Base-by-base conservation (phyloP, 352 stramenopile species). In the Stramenopiles sp. region DNA sequence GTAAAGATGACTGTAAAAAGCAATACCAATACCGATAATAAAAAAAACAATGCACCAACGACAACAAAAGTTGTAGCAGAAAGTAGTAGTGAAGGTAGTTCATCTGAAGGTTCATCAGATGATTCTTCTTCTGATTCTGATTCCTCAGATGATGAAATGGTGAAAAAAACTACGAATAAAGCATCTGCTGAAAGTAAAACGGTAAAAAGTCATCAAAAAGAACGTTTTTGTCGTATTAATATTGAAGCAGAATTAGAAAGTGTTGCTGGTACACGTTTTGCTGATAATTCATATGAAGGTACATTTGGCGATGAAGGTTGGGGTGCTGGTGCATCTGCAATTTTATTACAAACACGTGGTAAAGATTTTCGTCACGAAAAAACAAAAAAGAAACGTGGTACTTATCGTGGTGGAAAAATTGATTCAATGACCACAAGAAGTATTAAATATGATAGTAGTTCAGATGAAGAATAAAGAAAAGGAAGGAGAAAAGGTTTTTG, bases 331-430 rank as follows among this genome's bases (percentile, higher is more conserved):
- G 96, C 96, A 32, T 98, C 93, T 85, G 93, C 98, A 83, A 96
- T 98, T 79, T 87, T 99, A 33, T 85, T 98, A 78, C 94, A 96
- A 80, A 95, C 98, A 73, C 90, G 94, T 80, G 97, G 97, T 53
- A 99, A 99, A 86, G 94, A 99, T 85, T 99, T 99, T 83, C 95
- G 94, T 73, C 94, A 98, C 80, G 97, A 98, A 82, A 99, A 99
- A 87, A 99, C 97, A 80, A 99, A 99, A 86, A 94, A 97, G 85
- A 99, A 99, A 89, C 89, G 96, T 78, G 92, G 93, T 69, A 95
- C 86, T 79, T 98, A 98, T 87, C 91, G 94, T 84, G 95, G 93
- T 73, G 94, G 94, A 63, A 83, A 87, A 63, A 98, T 98, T 81
- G n/a, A n/a, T n/a, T 90, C 88, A 74, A 92, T 97, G 87, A 90